Percentiles rank a stretch among this genome's conserved stretches.
Conservation (phyloP, 2,329 filamentous ascomycete species). For the Paracamarosporium sp. region DNA sequence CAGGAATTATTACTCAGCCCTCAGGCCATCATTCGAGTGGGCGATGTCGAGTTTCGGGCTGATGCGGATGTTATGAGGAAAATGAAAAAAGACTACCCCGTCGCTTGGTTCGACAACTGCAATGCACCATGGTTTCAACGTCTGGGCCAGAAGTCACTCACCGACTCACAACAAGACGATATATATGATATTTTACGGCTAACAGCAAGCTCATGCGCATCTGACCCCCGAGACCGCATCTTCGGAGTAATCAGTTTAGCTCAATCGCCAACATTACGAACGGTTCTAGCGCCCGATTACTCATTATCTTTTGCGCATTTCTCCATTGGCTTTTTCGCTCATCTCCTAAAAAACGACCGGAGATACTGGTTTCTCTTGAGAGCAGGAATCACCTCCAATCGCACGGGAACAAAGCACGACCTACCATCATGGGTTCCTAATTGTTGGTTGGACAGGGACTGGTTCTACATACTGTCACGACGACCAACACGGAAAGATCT, state of each 20-base stretch:
- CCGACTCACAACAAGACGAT: neutral
- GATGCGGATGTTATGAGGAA: neutral
- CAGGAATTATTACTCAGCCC: conserved; percentile 15
- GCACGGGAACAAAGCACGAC: neutral
- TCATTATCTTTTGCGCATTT: conserved; percentile 18
- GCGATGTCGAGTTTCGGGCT: conserved; percentile 9
- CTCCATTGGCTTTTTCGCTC: conserved; percentile 17
- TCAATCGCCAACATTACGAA: neutral
- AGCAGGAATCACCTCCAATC: neutral
- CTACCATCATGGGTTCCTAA: conserved; percentile 8
- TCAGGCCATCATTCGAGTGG: conserved; percentile 13
- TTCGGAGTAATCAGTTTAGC: conserved; percentile 14
- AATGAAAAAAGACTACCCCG: neutral
- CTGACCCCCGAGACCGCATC: conserved; percentile 16
- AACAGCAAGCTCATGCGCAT: conserved; percentile 9
- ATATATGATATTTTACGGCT: conserved; percentile 7
- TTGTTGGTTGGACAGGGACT: neutral
- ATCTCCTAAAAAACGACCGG: conserved; percentile 1
- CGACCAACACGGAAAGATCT: neutral
- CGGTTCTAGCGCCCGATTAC: conserved; percentile 10
- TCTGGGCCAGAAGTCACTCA: conserved; percentile 6
- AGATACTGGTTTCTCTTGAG: conserved; percentile 7
- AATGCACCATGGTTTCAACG: conserved; percentile 15
- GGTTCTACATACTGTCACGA: neutral
- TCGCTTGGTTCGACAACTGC: conserved; percentile 5